phyloP scores from a whole-genome alignment of 805 yeast genomes.

The Tetrapisispora arboricola region DNA sequence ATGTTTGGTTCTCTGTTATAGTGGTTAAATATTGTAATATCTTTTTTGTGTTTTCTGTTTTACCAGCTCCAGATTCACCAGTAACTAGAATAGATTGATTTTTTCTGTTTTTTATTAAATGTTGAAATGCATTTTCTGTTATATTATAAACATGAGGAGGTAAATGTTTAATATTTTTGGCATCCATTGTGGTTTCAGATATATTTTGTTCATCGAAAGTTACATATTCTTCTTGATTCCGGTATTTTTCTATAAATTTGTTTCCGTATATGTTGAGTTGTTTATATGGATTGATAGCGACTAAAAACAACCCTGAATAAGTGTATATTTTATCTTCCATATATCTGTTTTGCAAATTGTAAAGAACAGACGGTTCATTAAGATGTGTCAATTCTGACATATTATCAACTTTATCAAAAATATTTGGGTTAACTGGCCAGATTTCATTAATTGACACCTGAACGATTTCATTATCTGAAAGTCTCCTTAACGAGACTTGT shows the following conservation, averaged over 20 bases:
- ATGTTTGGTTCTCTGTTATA: constrained; percentile 37
- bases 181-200: neutral
- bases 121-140: constrained; percentile 77
- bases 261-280: constrained; percentile 56
- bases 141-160: constrained; percentile 85
- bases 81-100: constrained; percentile 94
- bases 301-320: constrained; percentile 88
- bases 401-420: constrained; percentile 83
- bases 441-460: constrained; percentile 29
- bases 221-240: constrained; percentile 26
- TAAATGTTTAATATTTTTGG: neutral
- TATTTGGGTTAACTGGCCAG: constrained; percentile 62
- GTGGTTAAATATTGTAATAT: constrained; percentile 86
- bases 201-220: neutral
- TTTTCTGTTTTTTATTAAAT: constrained; percentile 52
- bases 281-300: constrained; percentile 88
- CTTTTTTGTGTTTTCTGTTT: constrained; percentile 93
- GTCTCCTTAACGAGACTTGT: constrained; percentile 12
- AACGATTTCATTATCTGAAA: constrained; percentile 9
- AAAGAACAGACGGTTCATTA: constrained; percentile 91
- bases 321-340: constrained; percentile 75
- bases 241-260: constrained; percentile 48
- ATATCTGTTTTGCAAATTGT: constrained; percentile 73
- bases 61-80: constrained; percentile 98
- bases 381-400: constrained; percentile 92